A percentile compares a stretch with the other conserved stretches of the same genome.
Evolutionary conservation across 2,329 filamentous ascomycete species (phyloP).

Genomic region (Ceratocystis variospora): DNA sequence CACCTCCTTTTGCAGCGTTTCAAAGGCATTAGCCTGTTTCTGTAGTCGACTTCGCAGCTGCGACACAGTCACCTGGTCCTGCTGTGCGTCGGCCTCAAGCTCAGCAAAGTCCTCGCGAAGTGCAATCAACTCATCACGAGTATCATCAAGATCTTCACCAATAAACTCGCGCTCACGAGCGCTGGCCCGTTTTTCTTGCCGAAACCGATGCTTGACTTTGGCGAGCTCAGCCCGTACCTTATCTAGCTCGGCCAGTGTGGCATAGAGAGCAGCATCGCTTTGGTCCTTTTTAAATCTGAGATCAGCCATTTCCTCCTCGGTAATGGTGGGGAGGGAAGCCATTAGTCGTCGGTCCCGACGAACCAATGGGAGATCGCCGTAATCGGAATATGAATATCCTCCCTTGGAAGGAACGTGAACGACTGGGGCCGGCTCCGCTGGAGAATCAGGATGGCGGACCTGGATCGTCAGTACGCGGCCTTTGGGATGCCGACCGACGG

Average conservation of each 20-base stretch:
- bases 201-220: conserved; percentile 10
- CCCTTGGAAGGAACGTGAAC: background rate
- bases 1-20: conserved; percentile 79
- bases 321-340: conserved; percentile 3
- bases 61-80: conserved; percentile 59
- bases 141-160: conserved; percentile 69
- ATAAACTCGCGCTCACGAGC: conserved; percentile 44
- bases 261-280: conserved; percentile 14
- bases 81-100: conserved; percentile 60
- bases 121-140: conserved; percentile 14
- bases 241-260: conserved; percentile 68
- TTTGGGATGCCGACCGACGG: conserved; percentile 3
- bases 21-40: conserved; percentile 72
- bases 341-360: background rate
- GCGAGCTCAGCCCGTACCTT: conserved; percentile 34
- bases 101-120: conserved; percentile 17
- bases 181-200: conserved; percentile 13
- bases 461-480: conserved; percentile 17
- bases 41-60: conserved; percentile 56
- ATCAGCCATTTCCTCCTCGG: conserved; percentile 14
- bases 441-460: conserved; percentile 15
- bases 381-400: background rate
- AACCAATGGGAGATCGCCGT: background rate
- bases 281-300: conserved; percentile 13
- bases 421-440: background rate